A percentile compares a stretch with the other conserved stretches of the same genome.
phyloP scores from a whole-genome alignment of 306 rosid species.

The Dalbergia oliveri region DNA sequence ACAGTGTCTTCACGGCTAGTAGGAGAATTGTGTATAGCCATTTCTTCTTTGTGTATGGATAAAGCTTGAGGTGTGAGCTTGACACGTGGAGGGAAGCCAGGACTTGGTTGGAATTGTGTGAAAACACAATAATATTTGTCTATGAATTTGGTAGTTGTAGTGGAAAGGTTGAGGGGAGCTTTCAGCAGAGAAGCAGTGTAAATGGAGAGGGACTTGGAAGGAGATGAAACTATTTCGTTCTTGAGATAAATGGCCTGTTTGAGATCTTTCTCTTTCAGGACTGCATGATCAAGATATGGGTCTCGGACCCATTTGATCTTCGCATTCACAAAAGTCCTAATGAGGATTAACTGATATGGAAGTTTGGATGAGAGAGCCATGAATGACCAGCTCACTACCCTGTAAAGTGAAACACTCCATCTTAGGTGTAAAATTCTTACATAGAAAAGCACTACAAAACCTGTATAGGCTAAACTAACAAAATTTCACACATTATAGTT shows the following conservation, averaged over 20 bases:
- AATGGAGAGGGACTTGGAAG: conserved; percentile 65
- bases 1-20: conserved; percentile 58
- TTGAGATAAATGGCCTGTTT: conserved; percentile 65
- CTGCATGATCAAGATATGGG: conserved; percentile 72
- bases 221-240: conserved; percentile 67
- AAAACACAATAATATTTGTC: conserved; percentile 63
- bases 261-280: conserved; percentile 79
- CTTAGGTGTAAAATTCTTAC: conserved; percentile 32
- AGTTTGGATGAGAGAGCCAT: conserved; percentile 60
- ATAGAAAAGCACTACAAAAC: conserved; percentile 23
- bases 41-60: conserved; percentile 70
- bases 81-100: conserved; percentile 61
- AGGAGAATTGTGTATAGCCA: conserved; percentile 54
- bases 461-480: conserved; percentile 8
- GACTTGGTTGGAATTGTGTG: conserved; percentile 61
- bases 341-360: conserved; percentile 53
- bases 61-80: conserved; percentile 69
- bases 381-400: conserved; percentile 54
- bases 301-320: conserved; percentile 89
- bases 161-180: conserved; percentile 62
- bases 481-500: neutral
- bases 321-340: conserved; percentile 70
- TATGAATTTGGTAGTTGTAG: conserved; percentile 60
- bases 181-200: conserved; percentile 68
- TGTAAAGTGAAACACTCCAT: conserved; percentile 47